Conservation (phyloP, 345 rosid genomes). For the Anastatica hierochuntica region DNA sequence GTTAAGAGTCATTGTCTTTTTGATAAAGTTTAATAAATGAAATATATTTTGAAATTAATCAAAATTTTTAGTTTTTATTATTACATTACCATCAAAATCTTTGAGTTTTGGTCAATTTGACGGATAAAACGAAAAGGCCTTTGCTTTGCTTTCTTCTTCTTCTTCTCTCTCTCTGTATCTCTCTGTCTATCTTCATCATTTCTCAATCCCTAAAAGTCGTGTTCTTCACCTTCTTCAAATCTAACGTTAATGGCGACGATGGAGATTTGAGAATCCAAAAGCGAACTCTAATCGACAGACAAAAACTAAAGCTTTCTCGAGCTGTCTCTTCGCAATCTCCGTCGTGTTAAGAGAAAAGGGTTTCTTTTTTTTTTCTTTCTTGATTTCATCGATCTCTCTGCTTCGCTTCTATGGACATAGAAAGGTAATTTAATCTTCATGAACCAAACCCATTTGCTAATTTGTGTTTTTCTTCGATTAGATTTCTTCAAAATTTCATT, state of each 20-base stretch:
- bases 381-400: too few relatives aligned
- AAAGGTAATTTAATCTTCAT: too few relatives aligned
- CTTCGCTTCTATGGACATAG: constrained; percentile 34
- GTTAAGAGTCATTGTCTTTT: too few relatives aligned
- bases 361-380: constrained; percentile 9
- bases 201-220: constrained; percentile 19
- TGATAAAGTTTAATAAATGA: too few relatives aligned
- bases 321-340: too few relatives aligned
- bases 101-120: constrained; percentile 11
- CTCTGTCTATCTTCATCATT: not conserved
- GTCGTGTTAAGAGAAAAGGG: too few relatives aligned
- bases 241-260: not conserved
- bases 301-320: not conserved
- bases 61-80: constrained; percentile 2
- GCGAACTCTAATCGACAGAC: not conserved
- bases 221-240: not conserved
- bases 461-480: too few relatives aligned
- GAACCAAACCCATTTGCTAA: not conserved
- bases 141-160: constrained; percentile 14
- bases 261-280: not conserved
- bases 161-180: constrained; percentile 2
- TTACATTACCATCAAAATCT: constrained; percentile 19
- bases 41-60: too few relatives aligned
- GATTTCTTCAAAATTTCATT: too few relatives aligned
- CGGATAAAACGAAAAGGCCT: constrained; percentile 6